Evolutionary conservation across 352 stramenopile species (phyloP), one percentile per base, ranked within the genome.

Genomic region (Stephanocyclus meneghinianus): DNA sequence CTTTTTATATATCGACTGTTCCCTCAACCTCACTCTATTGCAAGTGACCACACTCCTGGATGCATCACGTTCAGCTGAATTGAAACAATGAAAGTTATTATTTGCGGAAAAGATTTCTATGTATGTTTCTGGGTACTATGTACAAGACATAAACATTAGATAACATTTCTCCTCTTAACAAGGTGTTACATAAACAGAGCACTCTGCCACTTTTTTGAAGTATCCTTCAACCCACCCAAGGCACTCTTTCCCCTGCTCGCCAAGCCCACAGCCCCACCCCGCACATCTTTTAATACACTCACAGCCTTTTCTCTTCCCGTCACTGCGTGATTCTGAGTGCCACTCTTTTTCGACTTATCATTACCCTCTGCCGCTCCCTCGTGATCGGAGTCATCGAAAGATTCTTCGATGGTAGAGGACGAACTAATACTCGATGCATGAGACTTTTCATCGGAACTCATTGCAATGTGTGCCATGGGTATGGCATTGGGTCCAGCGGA

Each of bases 181-280:
- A 15, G 2, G 4, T 18, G 10, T 66, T 64, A 80, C 73, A 80
- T 64, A 30, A 80, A 80, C 8, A 80, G 21, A 2, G 73, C 73
- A 62, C 73, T 80, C 44, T 80, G 73, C 64, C 64, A 80, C 44
- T 80, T 80, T 47, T 60, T 65, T n/a, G 62, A 70, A 32, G 73
- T 70, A 68, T 56, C 73, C 64, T 74, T 72, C 64, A 62, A 74
- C 18, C 73, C 73, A 40, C 37, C 45, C 29, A 80, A 48, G 5
- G 73, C 64, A 53, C 2, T 55, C 50, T 67, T 74, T n/a, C 64
- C 30, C 35, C 48, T 63, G 5, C 37, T 61, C 11, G 62, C 73
- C 30, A 80, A 69, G 3, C 56, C 59, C 18, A 50, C 71, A 21
- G 63, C 61, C 15, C 44, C 47, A 48, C 72, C 72, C 16, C 61